phyloP scores from a whole-genome alignment of 768 basidiomycete species.

The Amanita pallidorosea region DNA sequence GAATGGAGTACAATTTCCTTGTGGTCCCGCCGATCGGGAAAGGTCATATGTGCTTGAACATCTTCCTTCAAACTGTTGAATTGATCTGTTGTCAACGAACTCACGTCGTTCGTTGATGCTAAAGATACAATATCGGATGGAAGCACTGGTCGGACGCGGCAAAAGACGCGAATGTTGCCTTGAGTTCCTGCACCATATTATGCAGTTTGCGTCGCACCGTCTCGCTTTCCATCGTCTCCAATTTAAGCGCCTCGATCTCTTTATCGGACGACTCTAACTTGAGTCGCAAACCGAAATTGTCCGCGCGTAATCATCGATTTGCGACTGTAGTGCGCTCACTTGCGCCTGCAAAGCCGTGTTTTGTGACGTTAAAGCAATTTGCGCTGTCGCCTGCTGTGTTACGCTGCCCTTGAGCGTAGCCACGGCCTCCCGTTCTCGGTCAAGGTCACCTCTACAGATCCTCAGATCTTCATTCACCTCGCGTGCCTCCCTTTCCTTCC shows the following conservation, averaged over 20 bases:
- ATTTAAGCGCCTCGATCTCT: conserved; percentile 51
- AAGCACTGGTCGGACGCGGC: conserved; percentile 74
- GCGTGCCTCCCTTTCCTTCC: conserved; percentile 57
- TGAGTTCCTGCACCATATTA: conserved; percentile 89
- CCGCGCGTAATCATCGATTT: conserved; percentile 44
- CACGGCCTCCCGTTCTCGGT: conserved; percentile 51
- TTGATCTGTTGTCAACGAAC: conserved; percentile 14
- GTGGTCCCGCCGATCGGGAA: conserved; percentile 66
- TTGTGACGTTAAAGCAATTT: conserved; percentile 52
- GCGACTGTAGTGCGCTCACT: conserved; percentile 42
- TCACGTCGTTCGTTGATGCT: conserved; percentile 1
- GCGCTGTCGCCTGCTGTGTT: conserved; percentile 56
- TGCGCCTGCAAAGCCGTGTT: conserved; percentile 48
- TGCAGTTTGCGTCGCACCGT: conserved; percentile 73
- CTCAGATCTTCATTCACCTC: conserved; percentile 64
- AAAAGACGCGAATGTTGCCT: conserved; percentile 89
- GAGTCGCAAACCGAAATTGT: conserved; percentile 39
- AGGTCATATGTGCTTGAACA: conserved; percentile 39
- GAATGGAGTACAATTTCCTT: conserved; percentile 69
- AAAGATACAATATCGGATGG: conserved; percentile 36
- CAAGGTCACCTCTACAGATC: conserved; percentile 48
- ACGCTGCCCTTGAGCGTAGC: conserved; percentile 58
- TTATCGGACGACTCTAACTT: conserved; percentile 46
- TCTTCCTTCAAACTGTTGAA: conserved; percentile 20
- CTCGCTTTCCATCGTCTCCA: conserved; percentile 69